Evolutionary conservation across 345 rosid genomes (phyloP).

Genomic region (Populus simonii): DNA sequence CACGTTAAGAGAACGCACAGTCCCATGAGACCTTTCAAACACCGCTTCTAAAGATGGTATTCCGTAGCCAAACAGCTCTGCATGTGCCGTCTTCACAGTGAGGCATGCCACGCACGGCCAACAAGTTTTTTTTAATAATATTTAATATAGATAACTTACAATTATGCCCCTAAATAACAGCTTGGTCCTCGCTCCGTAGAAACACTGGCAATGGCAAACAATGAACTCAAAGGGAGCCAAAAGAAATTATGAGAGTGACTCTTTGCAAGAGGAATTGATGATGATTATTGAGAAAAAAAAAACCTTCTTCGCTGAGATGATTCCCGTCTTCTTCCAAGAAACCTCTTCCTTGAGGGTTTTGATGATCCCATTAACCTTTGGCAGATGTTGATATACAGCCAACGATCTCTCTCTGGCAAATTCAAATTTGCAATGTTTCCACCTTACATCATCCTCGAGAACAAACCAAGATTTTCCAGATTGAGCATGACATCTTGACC

Average conservation of each 20-base stretch:
- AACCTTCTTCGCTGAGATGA: neutral
- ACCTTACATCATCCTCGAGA: neutral
- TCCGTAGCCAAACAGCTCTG: no score
- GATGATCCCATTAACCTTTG: constrained; percentile 7
- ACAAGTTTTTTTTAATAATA: no score
- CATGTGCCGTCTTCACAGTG: no score
- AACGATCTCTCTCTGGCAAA: neutral
- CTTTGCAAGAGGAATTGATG: neutral
- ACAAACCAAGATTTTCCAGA: neutral
- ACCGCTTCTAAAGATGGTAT: no score
- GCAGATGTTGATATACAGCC: constrained; percentile 6
- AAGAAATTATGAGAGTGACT: neutral
- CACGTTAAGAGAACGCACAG: fast-evolving
- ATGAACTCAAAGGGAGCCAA: neutral
- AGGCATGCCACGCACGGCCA: fast-evolving
- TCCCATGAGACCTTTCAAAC: no score
- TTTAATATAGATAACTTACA: no score
- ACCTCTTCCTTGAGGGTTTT: neutral
- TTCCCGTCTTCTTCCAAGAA: neutral
- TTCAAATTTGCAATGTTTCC: neutral
- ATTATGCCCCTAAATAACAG: no score
- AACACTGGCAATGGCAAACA: neutral
- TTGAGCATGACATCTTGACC: neutral
- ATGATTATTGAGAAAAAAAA: neutral
- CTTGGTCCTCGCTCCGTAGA: neutral